Base-by-base conservation (phyloP, 2,329 filamentous ascomycete species). In the Trichoderma oligosporum region DNA sequence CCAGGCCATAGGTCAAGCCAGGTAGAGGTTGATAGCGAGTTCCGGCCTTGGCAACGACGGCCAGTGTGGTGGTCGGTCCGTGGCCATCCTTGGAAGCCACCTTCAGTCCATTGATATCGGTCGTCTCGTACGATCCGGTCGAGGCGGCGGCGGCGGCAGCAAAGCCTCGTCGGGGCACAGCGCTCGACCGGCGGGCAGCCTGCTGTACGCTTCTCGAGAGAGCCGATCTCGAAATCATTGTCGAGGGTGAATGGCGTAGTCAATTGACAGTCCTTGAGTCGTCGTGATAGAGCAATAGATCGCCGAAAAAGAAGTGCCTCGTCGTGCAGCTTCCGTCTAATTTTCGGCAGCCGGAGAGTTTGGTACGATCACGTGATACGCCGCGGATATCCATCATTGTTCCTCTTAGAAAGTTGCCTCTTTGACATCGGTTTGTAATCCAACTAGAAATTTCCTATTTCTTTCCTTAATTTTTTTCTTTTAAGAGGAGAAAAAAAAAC, bases 41-140 rank as follows among this genome's bases (percentile, higher is more conserved):
- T 70, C 94, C 94, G 62, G 91, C 94, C 82, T 96, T 96, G 66
- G 92, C 85, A 72, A 99, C 90, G 64, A 99, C 76, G 57, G 92
- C 91, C 65, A 99, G 82, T 70, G 91, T 95, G 61, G 92, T 91
- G 61, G 93, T 96, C 65, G 91, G 89, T 62, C 91, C 90, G 62
- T 89, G 83, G 69, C 90, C 82, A 75, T 97, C 92, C 79, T 93
- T 86, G 78, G 89, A 89, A 71, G 93, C 92, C 68, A 95, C 83
- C 82, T 96, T 97, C 77, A 97, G 80, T 70, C 93, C 93, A 73
- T 86, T 84, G 74, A 89, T 84, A 76, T 96, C 89, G 71, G 88
- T 83, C 62, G 88, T 85, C 78, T 97, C 87, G 79, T 95, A 99
- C 74, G 88, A 85, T 77, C 92, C 89, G 66, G 89, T 86, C 60